These are phyloP conservation scores for Heliocybe sulcata DNA, from an alignment of 1,284 basidiomycete species.

Conservation along the genomic window DNA sequence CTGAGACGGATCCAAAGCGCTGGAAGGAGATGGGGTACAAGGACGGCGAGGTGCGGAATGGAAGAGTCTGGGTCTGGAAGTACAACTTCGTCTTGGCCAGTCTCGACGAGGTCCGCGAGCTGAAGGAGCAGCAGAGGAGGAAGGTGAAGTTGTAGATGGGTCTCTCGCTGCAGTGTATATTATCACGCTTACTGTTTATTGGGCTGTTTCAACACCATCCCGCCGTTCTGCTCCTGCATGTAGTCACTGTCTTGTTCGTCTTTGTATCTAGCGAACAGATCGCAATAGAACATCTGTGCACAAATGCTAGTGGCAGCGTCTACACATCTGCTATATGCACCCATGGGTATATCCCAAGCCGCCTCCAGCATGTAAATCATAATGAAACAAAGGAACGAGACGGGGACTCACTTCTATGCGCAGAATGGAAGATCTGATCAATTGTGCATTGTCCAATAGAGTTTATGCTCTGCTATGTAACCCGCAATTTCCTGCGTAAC, in stretches of 20 bases:
- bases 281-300: too few relatives aligned
- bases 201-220: too few relatives aligned
- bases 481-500: conserved; percentile 33
- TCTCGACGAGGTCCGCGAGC: conserved; percentile 22
- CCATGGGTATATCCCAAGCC: too few relatives aligned
- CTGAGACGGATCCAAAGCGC: conserved; percentile 21
- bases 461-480: conserved; percentile 39
- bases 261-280: too few relatives aligned
- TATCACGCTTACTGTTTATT: too few relatives aligned
- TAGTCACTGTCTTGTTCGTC: neutral
- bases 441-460: conserved; percentile 33
- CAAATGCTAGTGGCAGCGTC: too few relatives aligned
- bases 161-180: neutral
- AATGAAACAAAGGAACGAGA: too few relatives aligned
- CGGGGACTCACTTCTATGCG: too few relatives aligned
- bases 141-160: neutral
- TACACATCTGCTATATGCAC: too few relatives aligned
- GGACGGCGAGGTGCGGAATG: conserved; percentile 20
- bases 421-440: neutral
- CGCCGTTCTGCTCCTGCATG: too few relatives aligned
- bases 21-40: conserved; percentile 27
- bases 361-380: too few relatives aligned
- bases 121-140: conserved; percentile 12
- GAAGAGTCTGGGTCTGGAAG: conserved; percentile 27
- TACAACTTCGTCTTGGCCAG: conserved; percentile 29